Evolutionary conservation across 2,329 filamentous ascomycete species (phyloP).

Genomic region (Atkinsonella texensis): DNA sequence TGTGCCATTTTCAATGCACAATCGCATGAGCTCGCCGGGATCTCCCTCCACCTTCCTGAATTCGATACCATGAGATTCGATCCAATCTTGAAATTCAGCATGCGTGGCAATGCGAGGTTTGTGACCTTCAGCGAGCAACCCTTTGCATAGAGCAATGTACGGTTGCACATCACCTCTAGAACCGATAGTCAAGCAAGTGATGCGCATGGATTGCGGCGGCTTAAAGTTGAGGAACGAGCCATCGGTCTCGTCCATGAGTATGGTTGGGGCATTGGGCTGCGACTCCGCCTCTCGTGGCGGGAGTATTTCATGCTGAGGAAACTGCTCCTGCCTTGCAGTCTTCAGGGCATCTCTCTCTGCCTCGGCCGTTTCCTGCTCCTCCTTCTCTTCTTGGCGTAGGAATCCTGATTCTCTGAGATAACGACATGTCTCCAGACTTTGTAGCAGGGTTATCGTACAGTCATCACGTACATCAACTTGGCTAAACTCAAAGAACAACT

Average conservation of each 20-base stretch:
- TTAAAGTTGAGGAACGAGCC: constrained; percentile 89
- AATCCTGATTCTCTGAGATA: constrained; percentile 59
- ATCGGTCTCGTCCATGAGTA: constrained; percentile 80
- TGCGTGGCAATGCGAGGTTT: constrained; percentile 82
- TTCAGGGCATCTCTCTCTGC: constrained; percentile 73
- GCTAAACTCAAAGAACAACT: constrained; percentile 91
- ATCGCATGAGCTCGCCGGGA: constrained; percentile 84
- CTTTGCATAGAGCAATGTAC: constrained; percentile 93
- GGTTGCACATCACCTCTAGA: constrained; percentile 94
- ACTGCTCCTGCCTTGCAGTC: constrained; percentile 51
- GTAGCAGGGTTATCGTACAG: constrained; percentile 70
- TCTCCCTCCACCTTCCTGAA: constrained; percentile 84
- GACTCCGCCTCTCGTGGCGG: constrained; percentile 34
- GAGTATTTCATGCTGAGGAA: constrained; percentile 36
- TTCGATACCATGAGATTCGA: constrained; percentile 85
- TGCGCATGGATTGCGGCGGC: constrained; percentile 62
- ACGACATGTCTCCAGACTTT: constrained; percentile 59
- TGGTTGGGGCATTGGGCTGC: constrained; percentile 51
- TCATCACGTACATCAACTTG: constrained; percentile 72
- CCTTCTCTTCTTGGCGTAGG: constrained; percentile 55
- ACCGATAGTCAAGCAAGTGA: constrained; percentile 92
- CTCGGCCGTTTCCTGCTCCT: constrained; percentile 61
- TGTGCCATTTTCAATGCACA: constrained; percentile 95
- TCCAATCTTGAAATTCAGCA: constrained; percentile 77
- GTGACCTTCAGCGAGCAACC: constrained; percentile 78